Base-by-base conservation (phyloP, 768 basidiomycete genomes). In the Cystobasidium onofrii region DNA sequence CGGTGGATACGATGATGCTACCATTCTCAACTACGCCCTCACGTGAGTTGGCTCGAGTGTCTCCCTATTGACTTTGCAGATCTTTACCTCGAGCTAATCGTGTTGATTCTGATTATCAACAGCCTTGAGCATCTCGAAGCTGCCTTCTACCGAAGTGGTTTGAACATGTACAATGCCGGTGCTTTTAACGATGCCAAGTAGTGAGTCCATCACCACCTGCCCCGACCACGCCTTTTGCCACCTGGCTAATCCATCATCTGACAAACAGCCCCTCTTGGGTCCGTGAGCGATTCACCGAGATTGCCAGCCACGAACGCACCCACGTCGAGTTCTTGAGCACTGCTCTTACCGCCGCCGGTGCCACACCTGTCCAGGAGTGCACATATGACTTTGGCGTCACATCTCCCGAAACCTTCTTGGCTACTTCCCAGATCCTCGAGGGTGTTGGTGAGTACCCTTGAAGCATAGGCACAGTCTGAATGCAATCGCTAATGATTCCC, bases 331-430 rank as follows among this genome's bases (percentile, higher is more conserved):
- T 85, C 77, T 82, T 88, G 36, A 79, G 85, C 9, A 77, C 46
- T 15, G 67, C 66, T 20, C 43, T 70, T 4, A 34, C 33, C 80
- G 88, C 36, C 84, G 84, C 0, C 81, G 81, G 31, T 79, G 82
- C 4, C 84, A 85, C 10, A 82, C 85, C 15, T 73, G 83, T 76
- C 81, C 85, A 4, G 88, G 88, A 81, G 10, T 74, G 74, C 70
- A 79, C 82, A 17, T 89, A 89, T 80, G 77, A 77, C 52, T 88
- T 89, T 81, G 82, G 84, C 18, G 83, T 85, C 77, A 82, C 81
- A 41, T 83, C 84, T 67, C 81, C 85, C n/a, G 77, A 78, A 31
- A 81, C 83, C 1, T 89, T 89, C 81, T 78, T 85, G 39, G 74
- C 83, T 9, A 80, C 84, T 23, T 83, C 86, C 31, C 81, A 82